Percentiles rank a stretch among this genome's conserved stretches.
These are phyloP conservation scores for Gigaspora rosea DNA, from an alignment of 192 early-diverging fungal species.

Conservation along the genomic window DNA sequence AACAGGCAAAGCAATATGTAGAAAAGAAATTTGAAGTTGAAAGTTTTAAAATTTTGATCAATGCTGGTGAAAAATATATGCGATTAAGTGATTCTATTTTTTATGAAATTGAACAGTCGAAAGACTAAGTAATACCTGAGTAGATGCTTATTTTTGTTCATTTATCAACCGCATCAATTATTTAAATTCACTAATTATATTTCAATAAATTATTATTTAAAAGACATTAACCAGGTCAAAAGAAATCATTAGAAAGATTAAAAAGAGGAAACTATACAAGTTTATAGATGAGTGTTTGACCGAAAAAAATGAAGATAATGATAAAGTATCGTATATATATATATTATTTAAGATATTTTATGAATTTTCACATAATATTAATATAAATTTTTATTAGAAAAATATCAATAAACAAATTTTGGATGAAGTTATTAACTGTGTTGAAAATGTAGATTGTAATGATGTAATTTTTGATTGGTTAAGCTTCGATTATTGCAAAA, in stretches of 20 bases:
- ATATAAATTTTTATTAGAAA: constrained; percentile 25
- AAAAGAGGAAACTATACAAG: constrained; percentile 82
- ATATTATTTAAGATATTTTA: too few species aligned
- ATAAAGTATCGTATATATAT: constrained; percentile 36
- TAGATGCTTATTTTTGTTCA: background rate
- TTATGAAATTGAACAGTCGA: constrained; percentile 66
- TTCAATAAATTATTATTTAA: background rate
- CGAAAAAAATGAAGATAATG: constrained; percentile 36
- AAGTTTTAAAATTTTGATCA: constrained; percentile 61
- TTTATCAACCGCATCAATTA: background rate
- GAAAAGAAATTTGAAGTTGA: constrained; percentile 31
- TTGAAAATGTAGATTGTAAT: constrained; percentile 31
- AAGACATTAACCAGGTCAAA: constrained; percentile 60
- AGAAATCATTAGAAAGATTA: constrained; percentile 69
- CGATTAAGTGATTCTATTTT: constrained; percentile 84
- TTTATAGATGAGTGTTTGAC: constrained; percentile 78
- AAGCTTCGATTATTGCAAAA: constrained; percentile 81
- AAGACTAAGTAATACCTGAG: constrained; percentile 12
- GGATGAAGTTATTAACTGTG: too few species aligned
- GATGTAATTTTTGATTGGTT: constrained; percentile 77
- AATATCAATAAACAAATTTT: too few species aligned
- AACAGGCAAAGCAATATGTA: constrained; percentile 68
- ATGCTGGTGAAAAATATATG: constrained; percentile 64
- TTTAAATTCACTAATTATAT: background rate
- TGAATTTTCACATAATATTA: too few species aligned